phyloP scores from a whole-genome alignment of 2,329 filamentous ascomycete genomes.

The Botrytis tulipae region DNA sequence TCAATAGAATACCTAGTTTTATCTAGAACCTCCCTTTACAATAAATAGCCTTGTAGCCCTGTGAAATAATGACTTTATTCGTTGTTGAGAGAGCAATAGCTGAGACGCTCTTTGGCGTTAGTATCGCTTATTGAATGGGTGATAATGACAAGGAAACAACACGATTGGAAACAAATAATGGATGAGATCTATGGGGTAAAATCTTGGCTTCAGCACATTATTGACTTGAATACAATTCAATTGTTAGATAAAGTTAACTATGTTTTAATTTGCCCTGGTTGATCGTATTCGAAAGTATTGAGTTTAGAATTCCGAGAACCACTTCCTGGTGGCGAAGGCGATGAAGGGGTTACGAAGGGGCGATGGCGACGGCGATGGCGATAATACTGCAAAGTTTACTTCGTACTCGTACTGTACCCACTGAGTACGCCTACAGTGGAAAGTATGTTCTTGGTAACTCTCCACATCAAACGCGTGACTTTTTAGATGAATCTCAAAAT shows the following conservation, averaged over 20 bases:
- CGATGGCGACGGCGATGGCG: neutral
- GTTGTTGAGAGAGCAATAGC: neutral
- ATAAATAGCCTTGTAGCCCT: neutral
- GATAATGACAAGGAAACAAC: neutral
- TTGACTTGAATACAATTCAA: neutral
- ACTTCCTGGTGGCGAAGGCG: neutral
- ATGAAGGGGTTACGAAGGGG: neutral
- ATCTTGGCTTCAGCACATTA: neutral
- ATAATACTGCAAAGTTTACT: neutral
- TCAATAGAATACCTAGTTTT: neutral
- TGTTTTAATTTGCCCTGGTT: neutral
- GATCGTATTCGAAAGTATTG: neutral
- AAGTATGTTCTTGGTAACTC: neutral
- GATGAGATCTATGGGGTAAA: conserved; percentile 6
- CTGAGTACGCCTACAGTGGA: neutral
- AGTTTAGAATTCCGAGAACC: neutral
- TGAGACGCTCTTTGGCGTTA: conserved; percentile 8
- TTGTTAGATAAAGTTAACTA: neutral
- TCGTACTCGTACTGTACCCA: conserved; percentile 5
- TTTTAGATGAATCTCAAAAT: neutral
- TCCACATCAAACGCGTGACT: neutral
- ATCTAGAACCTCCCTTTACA: neutral
- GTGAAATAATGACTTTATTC: neutral
- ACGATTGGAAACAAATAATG: neutral
- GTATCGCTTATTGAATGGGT: neutral